Percentiles rank a stretch among this genome's conserved stretches.
These are phyloP conservation scores for Mycotypha africana DNA, from an alignment of 371 early-diverging fungal species.

Conservation along the genomic window DNA sequence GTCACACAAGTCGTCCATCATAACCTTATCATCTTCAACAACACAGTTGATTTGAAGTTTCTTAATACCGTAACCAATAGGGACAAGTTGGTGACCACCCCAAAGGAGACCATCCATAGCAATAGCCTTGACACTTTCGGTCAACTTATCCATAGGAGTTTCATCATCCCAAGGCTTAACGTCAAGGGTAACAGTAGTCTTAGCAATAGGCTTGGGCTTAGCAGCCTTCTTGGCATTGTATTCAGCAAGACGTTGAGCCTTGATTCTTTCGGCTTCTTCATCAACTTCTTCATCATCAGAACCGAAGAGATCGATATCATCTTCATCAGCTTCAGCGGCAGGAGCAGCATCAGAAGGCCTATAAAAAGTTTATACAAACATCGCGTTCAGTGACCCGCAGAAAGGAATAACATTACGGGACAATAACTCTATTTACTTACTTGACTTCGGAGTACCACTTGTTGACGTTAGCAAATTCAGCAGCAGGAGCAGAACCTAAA, in stretches of 20 bases:
- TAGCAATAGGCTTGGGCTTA: conserved; percentile 1
- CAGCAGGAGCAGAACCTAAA: conserved; percentile 37
- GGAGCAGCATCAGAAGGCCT: conserved; percentile 28
- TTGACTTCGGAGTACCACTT: conserved; percentile 41
- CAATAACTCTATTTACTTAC: conserved; percentile 17
- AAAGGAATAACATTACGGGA: too few species aligned
- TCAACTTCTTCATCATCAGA: conserved; percentile 58
- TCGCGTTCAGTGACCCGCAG: too few species aligned
- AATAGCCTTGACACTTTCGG: conserved; percentile 65
- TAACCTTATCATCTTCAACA: conserved; percentile 83
- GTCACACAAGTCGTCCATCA: conserved; percentile 78
- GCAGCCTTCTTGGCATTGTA: conserved; percentile 1
- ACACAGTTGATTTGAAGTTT: conserved; percentile 93
- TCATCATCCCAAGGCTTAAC: conserved; percentile 98
- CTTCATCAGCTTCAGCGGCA: conserved; percentile 70
- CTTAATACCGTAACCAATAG: conserved; percentile 83
- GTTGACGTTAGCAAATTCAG: conserved; percentile 32
- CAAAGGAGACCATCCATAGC: conserved; percentile 86
- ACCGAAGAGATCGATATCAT: conserved; percentile 89
- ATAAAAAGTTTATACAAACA: not conserved
- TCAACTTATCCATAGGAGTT: conserved; percentile 78
- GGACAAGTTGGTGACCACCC: conserved; percentile 73
- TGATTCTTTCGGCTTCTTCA: conserved; percentile 36
- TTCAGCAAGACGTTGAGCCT: not conserved
- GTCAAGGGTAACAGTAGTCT: conserved; percentile 72